phyloP scores from a whole-genome alignment of 2,329 filamentous ascomycete genomes.

The Fusarium drepaniforme region DNA sequence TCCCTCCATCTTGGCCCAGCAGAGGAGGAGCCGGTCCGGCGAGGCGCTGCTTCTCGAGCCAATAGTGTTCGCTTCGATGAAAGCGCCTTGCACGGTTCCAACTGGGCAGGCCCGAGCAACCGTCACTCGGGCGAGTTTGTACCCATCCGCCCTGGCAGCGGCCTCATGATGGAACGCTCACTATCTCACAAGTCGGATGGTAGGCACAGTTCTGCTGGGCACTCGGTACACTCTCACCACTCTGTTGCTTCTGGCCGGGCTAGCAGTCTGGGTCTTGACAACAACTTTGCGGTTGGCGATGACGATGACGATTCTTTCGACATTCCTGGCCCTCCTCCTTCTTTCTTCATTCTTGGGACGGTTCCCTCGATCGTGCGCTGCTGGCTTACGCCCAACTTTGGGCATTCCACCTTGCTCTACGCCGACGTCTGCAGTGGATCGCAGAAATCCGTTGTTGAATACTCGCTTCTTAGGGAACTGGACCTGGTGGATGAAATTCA shows the following conservation, averaged over 20 bases:
- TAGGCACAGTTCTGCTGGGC: conserved; percentile 91
- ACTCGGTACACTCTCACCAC: conserved; percentile 76
- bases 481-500: conserved; percentile 76
- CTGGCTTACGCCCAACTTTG: conserved; percentile 93
- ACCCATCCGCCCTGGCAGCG: conserved; percentile 81
- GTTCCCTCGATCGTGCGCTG: conserved; percentile 96
- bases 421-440: conserved; percentile 94
- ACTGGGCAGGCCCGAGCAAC: conserved; percentile 83
- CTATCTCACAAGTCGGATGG: conserved; percentile 97
- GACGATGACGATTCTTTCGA: conserved; percentile 78
- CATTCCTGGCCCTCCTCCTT: conserved; percentile 81
- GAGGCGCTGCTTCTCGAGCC: conserved; percentile 89
- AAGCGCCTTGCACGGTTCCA: conserved; percentile 87
- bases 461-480: conserved; percentile 79
- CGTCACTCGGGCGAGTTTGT: conserved; percentile 87
- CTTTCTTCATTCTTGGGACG: conserved; percentile 86
- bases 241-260: conserved; percentile 84
- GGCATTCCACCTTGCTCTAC: conserved; percentile 89
- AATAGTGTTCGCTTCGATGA: conserved; percentile 99
- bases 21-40: conserved; percentile 86
- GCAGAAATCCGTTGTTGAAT: conserved; percentile 85
- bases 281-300: conserved; percentile 71
- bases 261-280: conserved; percentile 89
- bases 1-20: conserved; percentile 84
- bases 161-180: conserved; percentile 90